Evolutionary conservation across 176 grass and related monocot genomes (phyloP).

Genomic region (Dendrocalamus sinicus): DNA sequence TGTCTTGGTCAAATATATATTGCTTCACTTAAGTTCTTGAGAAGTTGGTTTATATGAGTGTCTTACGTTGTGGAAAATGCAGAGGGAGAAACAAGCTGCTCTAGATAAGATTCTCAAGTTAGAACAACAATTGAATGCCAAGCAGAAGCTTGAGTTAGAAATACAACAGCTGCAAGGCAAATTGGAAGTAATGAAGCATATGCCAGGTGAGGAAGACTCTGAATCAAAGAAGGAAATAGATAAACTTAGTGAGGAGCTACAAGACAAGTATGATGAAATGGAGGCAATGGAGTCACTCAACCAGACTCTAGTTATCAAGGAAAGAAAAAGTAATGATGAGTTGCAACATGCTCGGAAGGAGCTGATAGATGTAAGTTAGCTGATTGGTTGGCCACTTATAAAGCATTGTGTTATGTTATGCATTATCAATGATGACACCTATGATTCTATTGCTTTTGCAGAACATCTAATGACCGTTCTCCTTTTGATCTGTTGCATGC

Average conservation of each 20-base stretch:
- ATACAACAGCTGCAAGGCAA: conserved; percentile 61
- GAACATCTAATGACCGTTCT: not conserved
- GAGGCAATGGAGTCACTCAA: conserved; percentile 57
- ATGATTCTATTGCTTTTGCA: not conserved
- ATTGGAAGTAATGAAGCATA: conserved; percentile 57
- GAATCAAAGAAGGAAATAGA: conserved; percentile 39
- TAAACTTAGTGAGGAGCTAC: conserved; percentile 54
- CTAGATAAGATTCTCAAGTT: conserved; percentile 55
- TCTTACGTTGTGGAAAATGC: conserved; percentile 35
- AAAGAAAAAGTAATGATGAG: conserved; percentile 63
- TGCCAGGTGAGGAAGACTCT: conserved; percentile 48
- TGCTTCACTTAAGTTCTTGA: conserved; percentile 7
- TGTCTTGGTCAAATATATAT: not conserved
- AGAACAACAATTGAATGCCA: conserved; percentile 61
- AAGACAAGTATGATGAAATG: conserved; percentile 65
- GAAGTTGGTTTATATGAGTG: not conserved
- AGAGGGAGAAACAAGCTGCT: conserved; percentile 59
- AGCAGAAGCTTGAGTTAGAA: conserved; percentile 63
- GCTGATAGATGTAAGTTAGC: conserved; percentile 41
- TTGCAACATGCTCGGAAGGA: conserved; percentile 64
- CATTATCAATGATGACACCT: not conserved
- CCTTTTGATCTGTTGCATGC: conserved; percentile 1
- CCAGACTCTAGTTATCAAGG: conserved; percentile 55
- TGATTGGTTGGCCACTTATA: not conserved
- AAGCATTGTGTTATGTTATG: not conserved